These are phyloP conservation scores for Annulohypoxylon stygium DNA, from an alignment of 495 filamentous ascomycete genomes.

Conservation along the genomic window DNA sequence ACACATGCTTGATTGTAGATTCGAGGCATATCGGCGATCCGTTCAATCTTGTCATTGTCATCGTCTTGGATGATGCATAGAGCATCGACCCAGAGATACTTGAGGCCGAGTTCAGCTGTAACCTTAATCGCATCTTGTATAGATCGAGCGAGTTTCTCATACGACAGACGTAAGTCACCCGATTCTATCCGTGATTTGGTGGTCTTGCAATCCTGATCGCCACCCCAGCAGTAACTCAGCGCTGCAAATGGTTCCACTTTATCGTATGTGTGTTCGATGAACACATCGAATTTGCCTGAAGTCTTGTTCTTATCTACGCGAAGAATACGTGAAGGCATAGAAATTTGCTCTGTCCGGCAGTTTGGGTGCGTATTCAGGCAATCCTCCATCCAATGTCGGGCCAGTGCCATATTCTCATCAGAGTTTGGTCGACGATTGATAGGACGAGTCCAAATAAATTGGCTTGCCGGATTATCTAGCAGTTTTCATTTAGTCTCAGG, in stretches of 20 bases:
- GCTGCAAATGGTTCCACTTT: conserved; percentile 17
- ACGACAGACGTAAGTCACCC: neutral
- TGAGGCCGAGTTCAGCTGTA: neutral
- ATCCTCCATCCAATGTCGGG: conserved; percentile 13
- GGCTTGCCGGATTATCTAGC: conserved; percentile 7
- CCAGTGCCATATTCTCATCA: conserved; percentile 6
- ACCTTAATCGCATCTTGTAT: conserved; percentile 15
- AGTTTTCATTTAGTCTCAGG: neutral
- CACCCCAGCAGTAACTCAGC: conserved; percentile 19
- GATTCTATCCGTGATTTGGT: conserved; percentile 17
- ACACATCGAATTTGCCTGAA: neutral
- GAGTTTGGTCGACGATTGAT: conserved; percentile 9
- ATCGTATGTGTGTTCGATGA: conserved; percentile 8
- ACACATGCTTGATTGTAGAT: conserved; percentile 7
- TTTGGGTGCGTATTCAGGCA: conserved; percentile 14
- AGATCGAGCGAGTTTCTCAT: conserved; percentile 2
- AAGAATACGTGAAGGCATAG: conserved; percentile 15
- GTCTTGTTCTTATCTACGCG: neutral
- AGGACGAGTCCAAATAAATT: conserved; percentile 20
- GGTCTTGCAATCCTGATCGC: conserved; percentile 14
- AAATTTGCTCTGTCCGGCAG: conserved; percentile 9
- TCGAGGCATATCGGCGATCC: conserved; percentile 17
- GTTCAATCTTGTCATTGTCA: conserved; percentile 5
- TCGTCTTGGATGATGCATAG: conserved; percentile 17
- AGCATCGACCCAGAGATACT: conserved; percentile 23